These are phyloP conservation scores for Astrocystis sublimbata DNA, from an alignment of 495 filamentous ascomycete species.

Conservation along the genomic window DNA sequence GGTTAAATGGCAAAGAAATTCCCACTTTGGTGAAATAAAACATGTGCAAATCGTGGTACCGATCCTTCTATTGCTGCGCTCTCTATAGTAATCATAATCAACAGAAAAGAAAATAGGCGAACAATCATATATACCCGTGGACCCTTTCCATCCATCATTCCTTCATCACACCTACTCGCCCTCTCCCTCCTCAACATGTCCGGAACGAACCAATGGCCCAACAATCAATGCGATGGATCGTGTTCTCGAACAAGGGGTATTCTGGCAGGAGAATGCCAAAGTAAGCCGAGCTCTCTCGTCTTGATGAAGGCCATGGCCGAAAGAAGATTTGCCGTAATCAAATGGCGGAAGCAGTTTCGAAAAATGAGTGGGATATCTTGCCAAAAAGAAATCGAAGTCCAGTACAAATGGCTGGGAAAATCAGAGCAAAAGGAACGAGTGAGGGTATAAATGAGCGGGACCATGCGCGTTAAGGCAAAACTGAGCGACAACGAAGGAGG, in stretches of 20 bases:
- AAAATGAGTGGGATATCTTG: slow-evolving; percentile 6
- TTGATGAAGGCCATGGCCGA: not conserved
- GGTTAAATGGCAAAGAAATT: not conserved
- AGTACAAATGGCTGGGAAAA: not conserved
- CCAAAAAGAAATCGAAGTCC: not conserved
- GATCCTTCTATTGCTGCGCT: no score
- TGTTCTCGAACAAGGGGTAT: not conserved
- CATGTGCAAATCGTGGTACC: no score
- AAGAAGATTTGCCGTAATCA: not conserved
- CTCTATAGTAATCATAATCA: no score
- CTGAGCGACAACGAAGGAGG: no score
- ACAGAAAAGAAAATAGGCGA: no score
- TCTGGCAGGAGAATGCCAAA: not conserved
- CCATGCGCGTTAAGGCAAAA: not conserved
- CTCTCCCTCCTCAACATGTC: no score
- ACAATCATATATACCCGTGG: no score
- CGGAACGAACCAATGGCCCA: no score
- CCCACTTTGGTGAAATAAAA: not conserved
- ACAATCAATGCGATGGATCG: not conserved
- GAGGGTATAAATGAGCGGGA: not conserved
- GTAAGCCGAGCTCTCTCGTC: not conserved
- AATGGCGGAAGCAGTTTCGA: not conserved
- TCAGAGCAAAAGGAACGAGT: not conserved
- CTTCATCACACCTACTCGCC: no score
- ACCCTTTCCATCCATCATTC: no score